Evolutionary conservation across 208 protist species (phyloP), one percentile per base, ranked within the genome.

Genomic region (Leishmania tropica): DNA sequence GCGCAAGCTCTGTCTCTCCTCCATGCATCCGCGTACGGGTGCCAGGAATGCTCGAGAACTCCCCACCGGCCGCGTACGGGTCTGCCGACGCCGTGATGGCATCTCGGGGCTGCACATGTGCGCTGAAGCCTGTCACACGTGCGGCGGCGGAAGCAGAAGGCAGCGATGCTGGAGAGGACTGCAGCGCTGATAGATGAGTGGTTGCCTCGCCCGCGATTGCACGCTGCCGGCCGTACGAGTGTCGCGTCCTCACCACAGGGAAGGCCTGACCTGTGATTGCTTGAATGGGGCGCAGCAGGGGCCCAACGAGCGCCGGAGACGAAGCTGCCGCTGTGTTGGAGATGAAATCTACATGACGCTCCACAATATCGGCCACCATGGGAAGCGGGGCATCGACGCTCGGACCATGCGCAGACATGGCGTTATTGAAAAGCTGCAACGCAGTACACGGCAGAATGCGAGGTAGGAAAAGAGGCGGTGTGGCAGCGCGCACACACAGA

Each of bases 61-160:
- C 51, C 15, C 7, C 58, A 28, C 65, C 19, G 15, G 15, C 48
- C 28, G 6, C 72, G 24, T 53, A 48, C 19, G 17, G 1, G 19
- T 17, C 54, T 48, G 56, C 45, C 7, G 47, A n/a, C 7, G 68
- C n/a, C 3, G 15, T 7, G 19, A 67, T 37, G 6, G 65, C 58
- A 5, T 77, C 72, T 45, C 77, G 70, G 3, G 89, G 87, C 82
- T 93, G 89, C 56, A 93, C 83, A 65, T 93, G 89, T 47, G 89
- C 89, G 11, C 85, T 92, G 47, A 85, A 81, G 42, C 74, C 51
- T 58, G 53, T 24, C 51, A 31, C 51, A 19, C 53, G 24, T 35
- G 47, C 10, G 15, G 56, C 54, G 0, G 35, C 8, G 0, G 40
- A 13, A 53, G 54, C 8, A 7, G 48, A 28, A n/a, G 56, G 31